These are phyloP conservation scores for Erythrobasidium yunnanense DNA, from an alignment of 768 basidiomycete genomes.

Conservation along the genomic window DNA sequence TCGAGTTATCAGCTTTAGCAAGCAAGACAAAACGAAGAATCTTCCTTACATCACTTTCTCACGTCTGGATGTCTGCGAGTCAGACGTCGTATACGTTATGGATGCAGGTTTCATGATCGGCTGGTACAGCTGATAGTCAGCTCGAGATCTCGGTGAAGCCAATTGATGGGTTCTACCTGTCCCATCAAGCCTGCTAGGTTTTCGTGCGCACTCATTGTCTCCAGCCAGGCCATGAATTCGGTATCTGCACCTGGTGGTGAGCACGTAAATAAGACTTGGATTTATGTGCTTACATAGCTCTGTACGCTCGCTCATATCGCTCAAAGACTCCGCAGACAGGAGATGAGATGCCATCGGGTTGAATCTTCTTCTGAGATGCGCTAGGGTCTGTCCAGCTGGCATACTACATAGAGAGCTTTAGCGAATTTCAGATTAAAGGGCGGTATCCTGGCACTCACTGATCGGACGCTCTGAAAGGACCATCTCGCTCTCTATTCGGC, in stretches of 20 bases:
- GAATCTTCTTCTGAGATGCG: constrained; percentile 81
- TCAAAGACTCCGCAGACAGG: constrained; percentile 78
- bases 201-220: constrained; percentile 36
- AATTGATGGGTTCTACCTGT: constrained; percentile 48
- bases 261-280: constrained; percentile 82
- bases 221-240: constrained; percentile 51
- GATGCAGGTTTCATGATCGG: background rate
- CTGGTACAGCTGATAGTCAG: background rate
- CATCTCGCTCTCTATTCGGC: constrained; percentile 61
- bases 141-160: background rate
- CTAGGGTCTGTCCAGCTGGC: constrained; percentile 48
- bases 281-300: constrained; percentile 71
- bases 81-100: background rate
- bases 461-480: constrained; percentile 64
- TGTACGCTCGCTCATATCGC: constrained; percentile 83
- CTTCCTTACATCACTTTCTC: constrained; percentile 65
- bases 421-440: background rate
- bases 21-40: background rate
- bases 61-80: constrained; percentile 43
- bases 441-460: constrained; percentile 54
- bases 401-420: constrained; percentile 27
- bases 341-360: constrained; percentile 76
- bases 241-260: constrained; percentile 92
- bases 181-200: constrained; percentile 42
- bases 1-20: background rate